phyloP scores from a whole-genome alignment of 306 rosid genomes.

The Clitoria ternatea region DNA sequence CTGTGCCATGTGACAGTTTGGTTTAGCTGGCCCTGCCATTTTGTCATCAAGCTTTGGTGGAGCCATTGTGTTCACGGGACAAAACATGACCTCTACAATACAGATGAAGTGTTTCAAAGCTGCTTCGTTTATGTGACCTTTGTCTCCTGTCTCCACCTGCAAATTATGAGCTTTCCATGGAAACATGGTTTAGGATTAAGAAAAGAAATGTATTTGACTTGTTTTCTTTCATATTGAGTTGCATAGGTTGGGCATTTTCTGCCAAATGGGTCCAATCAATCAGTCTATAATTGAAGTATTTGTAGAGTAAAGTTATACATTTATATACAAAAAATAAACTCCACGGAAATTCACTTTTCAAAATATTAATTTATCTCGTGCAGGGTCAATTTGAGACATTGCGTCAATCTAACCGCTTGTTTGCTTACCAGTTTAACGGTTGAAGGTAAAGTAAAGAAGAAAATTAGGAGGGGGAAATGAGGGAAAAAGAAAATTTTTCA shows the following conservation, averaged over 20 bases:
- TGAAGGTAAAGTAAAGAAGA: no score
- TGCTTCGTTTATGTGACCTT: neutral
- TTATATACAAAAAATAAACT: neutral
- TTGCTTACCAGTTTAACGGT: no score
- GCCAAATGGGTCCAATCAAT: neutral
- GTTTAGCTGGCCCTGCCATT: neutral
- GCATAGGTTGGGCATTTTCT: neutral
- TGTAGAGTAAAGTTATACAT: neutral
- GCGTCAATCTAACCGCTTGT: no score
- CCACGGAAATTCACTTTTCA: neutral
- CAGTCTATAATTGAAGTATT: neutral
- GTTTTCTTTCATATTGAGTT: neutral
- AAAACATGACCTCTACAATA: neutral
- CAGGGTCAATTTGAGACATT: neutral
- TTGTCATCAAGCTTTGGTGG: neutral
- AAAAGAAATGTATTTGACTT: neutral
- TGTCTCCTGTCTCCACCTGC: neutral
- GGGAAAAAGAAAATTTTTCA: no score
- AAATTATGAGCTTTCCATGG: neutral
- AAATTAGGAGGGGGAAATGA: no score
- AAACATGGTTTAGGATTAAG: neutral
- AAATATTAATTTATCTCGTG: neutral
- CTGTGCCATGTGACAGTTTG: neutral
- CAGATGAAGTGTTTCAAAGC: constrained; percentile 10
- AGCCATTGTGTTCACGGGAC: neutral